phyloP scores from a whole-genome alignment of 169 alveolate genomes.

The Plasmodium sp. region DNA sequence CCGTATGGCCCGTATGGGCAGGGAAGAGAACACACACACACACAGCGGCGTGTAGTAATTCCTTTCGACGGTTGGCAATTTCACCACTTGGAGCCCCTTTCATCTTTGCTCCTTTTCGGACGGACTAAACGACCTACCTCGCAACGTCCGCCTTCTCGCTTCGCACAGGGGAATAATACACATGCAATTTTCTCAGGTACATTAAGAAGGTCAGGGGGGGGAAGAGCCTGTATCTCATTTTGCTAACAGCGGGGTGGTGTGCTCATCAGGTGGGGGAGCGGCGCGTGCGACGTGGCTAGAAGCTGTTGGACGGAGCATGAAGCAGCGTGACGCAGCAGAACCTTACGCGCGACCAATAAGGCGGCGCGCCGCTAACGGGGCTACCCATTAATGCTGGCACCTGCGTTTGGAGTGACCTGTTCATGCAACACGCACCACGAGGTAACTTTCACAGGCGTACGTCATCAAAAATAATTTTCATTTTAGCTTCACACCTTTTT shows the following conservation, averaged over 20 bases:
- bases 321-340: neutral
- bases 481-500: neutral
- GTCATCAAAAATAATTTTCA: neutral
- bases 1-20: neutral
- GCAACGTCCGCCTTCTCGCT: conserved; percentile 71
- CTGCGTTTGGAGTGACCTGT: neutral
- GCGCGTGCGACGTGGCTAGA: neutral
- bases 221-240: conserved; percentile 70
- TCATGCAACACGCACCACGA: neutral
- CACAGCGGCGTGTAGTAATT: neutral
- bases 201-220: conserved; percentile 54
- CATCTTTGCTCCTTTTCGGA: neutral
- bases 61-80: neutral
- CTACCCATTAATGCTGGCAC: neutral
- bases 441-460: neutral
- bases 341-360: neutral
- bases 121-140: neutral
- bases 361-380: neutral
- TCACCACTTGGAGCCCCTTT: neutral
- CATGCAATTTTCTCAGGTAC: conserved; percentile 33
- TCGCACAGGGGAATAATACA: conserved; percentile 57
- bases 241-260: neutral
- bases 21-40: neutral
- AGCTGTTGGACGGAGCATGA: neutral
- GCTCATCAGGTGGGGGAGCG: neutral